Evolutionary conservation across 331 rosid genomes (phyloP), one percentile per base, ranked within the genome.

Genomic region (Quercus lobata): DNA sequence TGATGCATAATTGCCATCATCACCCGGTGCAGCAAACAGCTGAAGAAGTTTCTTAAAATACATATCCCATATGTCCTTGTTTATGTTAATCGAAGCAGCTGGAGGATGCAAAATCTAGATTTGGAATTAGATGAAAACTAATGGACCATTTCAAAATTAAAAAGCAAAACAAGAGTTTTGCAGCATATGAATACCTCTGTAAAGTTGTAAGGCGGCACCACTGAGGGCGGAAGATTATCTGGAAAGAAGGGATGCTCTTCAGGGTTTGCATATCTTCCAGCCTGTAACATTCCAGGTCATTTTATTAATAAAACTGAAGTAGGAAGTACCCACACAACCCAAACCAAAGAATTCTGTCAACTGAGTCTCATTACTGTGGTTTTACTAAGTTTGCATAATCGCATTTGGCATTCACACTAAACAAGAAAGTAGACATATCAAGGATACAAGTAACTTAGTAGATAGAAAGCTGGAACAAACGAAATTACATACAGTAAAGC

Each of bases 171-270:
- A 17, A 25, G 65, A 15, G 55, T 49, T 69, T 76, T 34, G 54
- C 63, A 49, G 69, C 53, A 55, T 19, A 35, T 60, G 77, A 72
- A 80, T 88, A 96, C 99, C 85, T 79, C 54, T 58, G 89, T 76
- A 86, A 58, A 85, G 56, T 89, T 74, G 78, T 81, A 78, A 83
- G 81, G 75, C 29, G 92, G 90, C 87, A 86, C 89, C 81, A 83
- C 2, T n/a, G 97, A 85, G 79, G 78, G 71, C 6, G 86, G 84
- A 60, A 93, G 75, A 71, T 80, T 52, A 53, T 86, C 89, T 2
- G 94, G 98, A 78, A 83, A 96, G 83, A 93, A 96, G 0, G 99
- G 89, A 53, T 84, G 84, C 81, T 91, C 97, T 89, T 93, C 98
- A 11, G 94, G 97, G 84, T 81, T 90, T 58, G 84, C 79, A 78